Conservation (phyloP, 108 stramenopile genomes). For the Skeletonema menzelii region DNA sequence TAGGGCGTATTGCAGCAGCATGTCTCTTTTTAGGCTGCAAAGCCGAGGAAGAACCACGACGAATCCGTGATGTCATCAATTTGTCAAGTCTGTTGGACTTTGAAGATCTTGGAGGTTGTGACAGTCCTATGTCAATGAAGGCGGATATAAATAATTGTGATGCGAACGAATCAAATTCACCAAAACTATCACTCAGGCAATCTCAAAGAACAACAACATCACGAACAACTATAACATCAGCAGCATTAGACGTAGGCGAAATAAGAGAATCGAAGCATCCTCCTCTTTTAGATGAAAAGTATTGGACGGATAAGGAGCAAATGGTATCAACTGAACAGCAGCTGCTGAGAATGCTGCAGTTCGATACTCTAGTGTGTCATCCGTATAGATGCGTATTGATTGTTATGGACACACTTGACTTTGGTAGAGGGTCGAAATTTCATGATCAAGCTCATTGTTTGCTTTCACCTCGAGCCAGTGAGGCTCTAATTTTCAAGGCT, state of each 20-base stretch:
- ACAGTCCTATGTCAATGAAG: not conserved
- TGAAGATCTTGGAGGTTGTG: not conserved
- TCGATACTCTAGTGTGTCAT: constrained; percentile 71
- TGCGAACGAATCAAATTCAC: not conserved
- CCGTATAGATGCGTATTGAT: constrained; percentile 72
- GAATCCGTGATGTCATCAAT: constrained; percentile 84
- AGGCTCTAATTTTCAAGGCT: constrained; percentile 25
- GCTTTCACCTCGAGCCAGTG: constrained; percentile 25
- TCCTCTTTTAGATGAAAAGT: constrained; percentile 59
- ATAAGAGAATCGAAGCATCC: constrained; percentile 21
- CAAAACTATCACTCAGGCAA: not conserved
- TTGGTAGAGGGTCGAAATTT: constrained; percentile 9
- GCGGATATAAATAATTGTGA: not conserved
- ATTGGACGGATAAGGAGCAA: constrained; percentile 72
- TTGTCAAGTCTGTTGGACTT: constrained; percentile 55
- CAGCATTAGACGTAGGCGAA: constrained; percentile 14
- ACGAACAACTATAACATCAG: no score
- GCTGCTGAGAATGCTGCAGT: constrained; percentile 72
- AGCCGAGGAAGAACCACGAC: constrained; percentile 71
- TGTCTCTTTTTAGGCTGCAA: constrained; percentile 79
- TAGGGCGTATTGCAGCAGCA: constrained; percentile 56
- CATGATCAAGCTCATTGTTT: not conserved
- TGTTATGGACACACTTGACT: constrained; percentile 42
- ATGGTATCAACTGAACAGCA: constrained; percentile 71
- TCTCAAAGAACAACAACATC: not conserved